phyloP scores from a whole-genome alignment of 2,329 filamentous ascomycete genomes.

The Curvularia spicifera region DNA sequence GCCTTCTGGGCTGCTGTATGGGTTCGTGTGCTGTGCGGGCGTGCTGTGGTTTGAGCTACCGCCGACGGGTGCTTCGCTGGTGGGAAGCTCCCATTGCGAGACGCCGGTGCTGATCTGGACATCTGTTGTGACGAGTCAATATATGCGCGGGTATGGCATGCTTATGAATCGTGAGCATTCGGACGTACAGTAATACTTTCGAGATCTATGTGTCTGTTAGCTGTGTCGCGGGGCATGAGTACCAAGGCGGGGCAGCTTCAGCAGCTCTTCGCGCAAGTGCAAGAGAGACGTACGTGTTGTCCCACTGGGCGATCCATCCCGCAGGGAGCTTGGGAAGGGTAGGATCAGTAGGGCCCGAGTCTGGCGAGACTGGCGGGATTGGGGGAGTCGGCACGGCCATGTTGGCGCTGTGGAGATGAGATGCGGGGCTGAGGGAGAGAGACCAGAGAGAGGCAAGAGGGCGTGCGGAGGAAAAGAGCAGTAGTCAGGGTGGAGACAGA shows the following conservation, averaged over 20 bases:
- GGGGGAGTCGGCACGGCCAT: slow-evolving; percentile 49
- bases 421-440: slow-evolving; percentile 11
- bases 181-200: slow-evolving; percentile 51
- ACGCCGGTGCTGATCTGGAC: slow-evolving; percentile 74
- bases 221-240: slow-evolving; percentile 26
- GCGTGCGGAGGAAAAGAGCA: slow-evolving; percentile 1
- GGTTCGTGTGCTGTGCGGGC: slow-evolving; percentile 60
- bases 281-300: slow-evolving; percentile 42
- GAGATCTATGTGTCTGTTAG: slow-evolving; percentile 42
- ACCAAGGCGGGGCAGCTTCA: slow-evolving; percentile 24
- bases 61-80: slow-evolving; percentile 66
- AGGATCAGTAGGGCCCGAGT: slow-evolving; percentile 49
- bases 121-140: slow-evolving; percentile 38
- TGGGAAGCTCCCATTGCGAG: slow-evolving; percentile 77
- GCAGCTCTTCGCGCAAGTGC: neutral
- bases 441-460: neutral
- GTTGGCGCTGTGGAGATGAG: slow-evolving; percentile 16
- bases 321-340: slow-evolving; percentile 48
- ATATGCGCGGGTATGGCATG: neutral
- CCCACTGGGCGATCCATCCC: slow-evolving; percentile 52
- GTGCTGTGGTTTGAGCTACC: slow-evolving; percentile 61
- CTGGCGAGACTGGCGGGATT: slow-evolving; percentile 46
- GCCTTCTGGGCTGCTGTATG: slow-evolving; percentile 63
- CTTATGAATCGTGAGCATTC: neutral
- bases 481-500: neutral